Evolutionary conservation across 1,284 basidiomycete species (phyloP).

Genomic region (Ustilago nuda): DNA sequence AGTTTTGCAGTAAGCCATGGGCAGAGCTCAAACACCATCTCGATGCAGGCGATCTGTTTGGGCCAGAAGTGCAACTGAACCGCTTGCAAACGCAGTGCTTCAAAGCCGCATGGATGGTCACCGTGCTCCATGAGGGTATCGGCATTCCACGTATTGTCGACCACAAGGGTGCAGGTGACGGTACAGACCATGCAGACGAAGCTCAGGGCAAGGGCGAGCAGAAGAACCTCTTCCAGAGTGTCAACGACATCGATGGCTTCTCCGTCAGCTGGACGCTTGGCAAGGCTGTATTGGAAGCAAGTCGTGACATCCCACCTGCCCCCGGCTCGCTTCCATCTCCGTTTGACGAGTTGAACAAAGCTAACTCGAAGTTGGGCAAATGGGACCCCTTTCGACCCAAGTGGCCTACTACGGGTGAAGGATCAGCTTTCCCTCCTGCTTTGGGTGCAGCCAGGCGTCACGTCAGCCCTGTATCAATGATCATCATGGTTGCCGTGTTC

Average conservation of each 20-base stretch:
- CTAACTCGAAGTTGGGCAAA: conserved; percentile 39
- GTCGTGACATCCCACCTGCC: conserved; percentile 71
- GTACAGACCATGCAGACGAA: conserved; percentile 57
- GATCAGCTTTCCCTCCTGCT: conserved; percentile 46
- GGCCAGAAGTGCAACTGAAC: conserved; percentile 77
- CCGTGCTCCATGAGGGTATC: conserved; percentile 94
- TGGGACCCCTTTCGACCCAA: conserved; percentile 46
- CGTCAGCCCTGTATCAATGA: conserved; percentile 36
- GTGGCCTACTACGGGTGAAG: conserved; percentile 50
- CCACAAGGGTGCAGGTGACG: conserved; percentile 69
- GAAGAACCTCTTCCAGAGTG: conserved; percentile 80
- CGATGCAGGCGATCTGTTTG: conserved; percentile 75
- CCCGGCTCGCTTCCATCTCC: conserved; percentile 48
- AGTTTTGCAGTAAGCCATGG: conserved; percentile 88
- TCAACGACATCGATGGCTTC: conserved; percentile 90
- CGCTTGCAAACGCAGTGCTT: conserved; percentile 97
- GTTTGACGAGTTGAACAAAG: conserved; percentile 44
- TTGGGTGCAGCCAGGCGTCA: conserved; percentile 29
- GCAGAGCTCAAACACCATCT: conserved; percentile 75
- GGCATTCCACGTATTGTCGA: conserved; percentile 92
- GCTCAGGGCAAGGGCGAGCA: conserved; percentile 60
- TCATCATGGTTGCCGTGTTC: conserved; percentile 44
- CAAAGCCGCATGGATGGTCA: conserved; percentile 98
- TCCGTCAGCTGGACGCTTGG: conserved; percentile 98
- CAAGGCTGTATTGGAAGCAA: conserved; percentile 97